phyloP scores from a whole-genome alignment of 495 filamentous ascomycete genomes.

The Penicillium angulare region DNA sequence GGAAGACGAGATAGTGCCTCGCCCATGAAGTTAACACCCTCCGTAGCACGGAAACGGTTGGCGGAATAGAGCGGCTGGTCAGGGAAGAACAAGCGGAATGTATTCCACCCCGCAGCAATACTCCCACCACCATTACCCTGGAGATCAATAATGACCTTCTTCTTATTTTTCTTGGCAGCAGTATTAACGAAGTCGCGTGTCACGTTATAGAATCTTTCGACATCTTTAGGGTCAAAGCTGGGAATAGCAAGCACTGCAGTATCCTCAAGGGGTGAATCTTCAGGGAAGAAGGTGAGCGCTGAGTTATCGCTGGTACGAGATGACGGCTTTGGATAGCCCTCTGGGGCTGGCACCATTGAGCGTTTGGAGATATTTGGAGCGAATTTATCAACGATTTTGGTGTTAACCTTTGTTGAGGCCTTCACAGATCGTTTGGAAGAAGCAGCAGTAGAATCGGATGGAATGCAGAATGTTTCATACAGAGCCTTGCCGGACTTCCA shows the following conservation, averaged over 20 bases:
- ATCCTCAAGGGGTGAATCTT: constrained; percentile 15
- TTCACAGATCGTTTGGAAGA: background rate
- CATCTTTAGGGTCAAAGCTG: constrained; percentile 40
- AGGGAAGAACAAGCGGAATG: constrained; percentile 56
- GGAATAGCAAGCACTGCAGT: constrained; percentile 50
- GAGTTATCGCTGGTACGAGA: constrained; percentile 3
- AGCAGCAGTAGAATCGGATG: no score
- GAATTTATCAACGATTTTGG: no score
- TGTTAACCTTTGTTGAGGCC: no score
- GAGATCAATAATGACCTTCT: constrained; percentile 52
- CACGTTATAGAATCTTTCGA: constrained; percentile 30
- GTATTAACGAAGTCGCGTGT: constrained; percentile 41
- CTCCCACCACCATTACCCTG: constrained; percentile 48
- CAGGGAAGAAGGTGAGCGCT: constrained; percentile 43
- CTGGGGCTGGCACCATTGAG: background rate
- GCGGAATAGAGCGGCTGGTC: constrained; percentile 41
- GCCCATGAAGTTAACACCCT: constrained; percentile 41
- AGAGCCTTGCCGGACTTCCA: background rate
- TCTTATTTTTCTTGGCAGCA: constrained; percentile 31
- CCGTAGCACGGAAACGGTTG: constrained; percentile 42
- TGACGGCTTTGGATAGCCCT: constrained; percentile 9
- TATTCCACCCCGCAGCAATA: constrained; percentile 39
- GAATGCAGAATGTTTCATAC: background rate
- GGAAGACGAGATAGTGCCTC: constrained; percentile 3
- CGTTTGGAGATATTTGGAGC: background rate